Evolutionary conservation across 1,284 basidiomycete species (phyloP), one percentile per base, ranked within the genome.

Genomic region (Malassezia arunalokei): DNA sequence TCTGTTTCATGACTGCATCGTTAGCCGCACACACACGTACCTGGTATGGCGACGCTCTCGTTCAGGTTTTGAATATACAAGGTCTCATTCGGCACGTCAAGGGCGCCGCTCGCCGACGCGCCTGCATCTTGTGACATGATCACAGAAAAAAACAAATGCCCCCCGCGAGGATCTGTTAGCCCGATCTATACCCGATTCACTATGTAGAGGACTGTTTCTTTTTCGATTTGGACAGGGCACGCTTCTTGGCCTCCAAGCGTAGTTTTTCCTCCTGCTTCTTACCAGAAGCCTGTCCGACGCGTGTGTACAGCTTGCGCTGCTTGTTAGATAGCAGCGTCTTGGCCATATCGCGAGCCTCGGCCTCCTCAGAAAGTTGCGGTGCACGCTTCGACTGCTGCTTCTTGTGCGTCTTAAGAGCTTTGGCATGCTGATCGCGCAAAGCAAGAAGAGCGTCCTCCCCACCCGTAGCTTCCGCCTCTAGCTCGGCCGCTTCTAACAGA

Each of bases 261-360:
- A 54, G 48, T 51, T 58, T 62, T 83, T 94, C 89, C 32, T 80
- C 78, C 27, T 79, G 78, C 57, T 83, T 83, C 76, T 86, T 87
- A 71, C 81, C 80, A 73, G 91, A 81, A 57, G 84, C 83, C 75
- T 87, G 83, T 76, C 89, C 87, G 82, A 96, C 86, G 77, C 87
- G 86, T 75, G 92, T 88, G 76, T 94, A 96, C 65, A 98, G 75
- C 77, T 94, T 95, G 66, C 84, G 81, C 76, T 95, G 86, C 77
- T 87, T 91, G 77, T 91, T 94, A 77, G 87, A 92, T 83, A 98
- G 84, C 82, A 98, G 82, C 82, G 94, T 94, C 79, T 92, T 94
- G 75, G 89, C 86, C 84, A 95, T 73, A 45, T 68, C 61, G 43
- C 60, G 60, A 41, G 70, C 70, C 56, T 73, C 87, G 68, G 92